phyloP scores from a whole-genome alignment of 2,329 filamentous ascomycete species.

The Sarocladiaceae sp. region DNA sequence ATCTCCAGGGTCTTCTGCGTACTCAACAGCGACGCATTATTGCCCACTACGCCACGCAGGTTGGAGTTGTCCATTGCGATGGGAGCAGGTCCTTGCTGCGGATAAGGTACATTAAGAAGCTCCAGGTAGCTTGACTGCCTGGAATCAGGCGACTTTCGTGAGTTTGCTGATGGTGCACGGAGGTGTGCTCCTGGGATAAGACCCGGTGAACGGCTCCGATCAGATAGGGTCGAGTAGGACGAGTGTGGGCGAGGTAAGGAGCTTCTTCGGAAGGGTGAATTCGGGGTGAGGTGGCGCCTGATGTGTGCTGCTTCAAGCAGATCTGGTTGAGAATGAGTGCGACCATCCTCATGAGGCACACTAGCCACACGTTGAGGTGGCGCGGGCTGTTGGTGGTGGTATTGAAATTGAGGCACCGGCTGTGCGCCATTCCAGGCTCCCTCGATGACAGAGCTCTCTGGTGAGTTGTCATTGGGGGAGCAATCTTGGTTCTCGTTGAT shows the following conservation, averaged over 20 bases:
- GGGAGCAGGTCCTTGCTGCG: constrained; percentile 67
- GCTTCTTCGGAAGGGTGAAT: constrained; percentile 48
- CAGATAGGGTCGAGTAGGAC: constrained; percentile 70
- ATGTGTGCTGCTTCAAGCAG: constrained; percentile 47
- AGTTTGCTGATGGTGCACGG: constrained; percentile 44
- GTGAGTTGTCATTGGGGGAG: constrained; percentile 40
- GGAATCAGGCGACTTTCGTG: constrained; percentile 52
- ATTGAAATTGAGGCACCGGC: constrained; percentile 56
- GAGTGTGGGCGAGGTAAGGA: constrained; percentile 69
- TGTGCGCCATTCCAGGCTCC: constrained; percentile 27
- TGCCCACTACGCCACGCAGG: constrained; percentile 74
- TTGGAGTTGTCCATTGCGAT: constrained; percentile 75
- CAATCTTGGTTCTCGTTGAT: constrained; percentile 43
- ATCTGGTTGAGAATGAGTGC: constrained; percentile 47
- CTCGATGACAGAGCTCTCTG: constrained; percentile 47
- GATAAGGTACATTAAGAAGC: constrained; percentile 67
- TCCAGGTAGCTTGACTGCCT: constrained; percentile 53
- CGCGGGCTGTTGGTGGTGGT: constrained; percentile 52
- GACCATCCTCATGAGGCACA: constrained; percentile 37
- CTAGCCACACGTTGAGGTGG: constrained; percentile 37
- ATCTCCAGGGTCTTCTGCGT: constrained; percentile 94
- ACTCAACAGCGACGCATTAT: constrained; percentile 85
- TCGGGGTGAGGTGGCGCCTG: constrained; percentile 61
- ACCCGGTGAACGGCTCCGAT: constrained; percentile 62
- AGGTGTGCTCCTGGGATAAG: constrained; percentile 37